Base-by-base conservation (phyloP, 192 early-diverging fungal species). In the Umbelopsis sp. region DNA sequence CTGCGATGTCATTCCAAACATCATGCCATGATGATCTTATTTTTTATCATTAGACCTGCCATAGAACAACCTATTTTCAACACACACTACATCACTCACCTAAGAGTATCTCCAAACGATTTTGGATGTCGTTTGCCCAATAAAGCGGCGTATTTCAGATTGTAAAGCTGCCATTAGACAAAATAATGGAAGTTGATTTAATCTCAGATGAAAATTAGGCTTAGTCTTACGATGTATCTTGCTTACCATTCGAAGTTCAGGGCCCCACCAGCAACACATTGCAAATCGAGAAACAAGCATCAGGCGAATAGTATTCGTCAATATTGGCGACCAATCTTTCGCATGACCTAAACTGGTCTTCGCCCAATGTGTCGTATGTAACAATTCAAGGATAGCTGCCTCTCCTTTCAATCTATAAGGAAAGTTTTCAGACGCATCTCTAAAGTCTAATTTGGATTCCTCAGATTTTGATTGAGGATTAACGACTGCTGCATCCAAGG, bases 221-320 rank as follows among this genome's bases (percentile, higher is more conserved):
- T 4, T 1, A 10, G 37, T 41, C 6, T 10, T 41, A 6, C 0
- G 6, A 41, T 41, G 37, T 41, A 21, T 22, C 50, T 9, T 52
- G 21, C 51, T 52, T 23, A 52, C 51, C 21, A 25, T 21, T 4
- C 21, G 7, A 12, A 23, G 12, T 12, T 52, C 51, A 22, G 51
- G 51, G 3, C 51, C 51, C 51, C 51, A 52, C 51, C 51, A 52
- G 21, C 21, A 25, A 20, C 51, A 52, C 51, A 82, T 82, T 55
- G 72, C 68, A 73, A 71, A 81, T 74, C 74, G 66, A 71, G 68
- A 81, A 70, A 72, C 78, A 58, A 81, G 73, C 58, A 72, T 77
- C 72, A 81, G 76, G 75, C 76, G 77, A 75, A 73, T 72, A 77
- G 80, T 74, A 10, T 52, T 13, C 3, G 25, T 1, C 51, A 52